Evolutionary conservation across 2,329 filamentous ascomycete genomes (phyloP).

Genomic region (Alternaria burnsii): DNA sequence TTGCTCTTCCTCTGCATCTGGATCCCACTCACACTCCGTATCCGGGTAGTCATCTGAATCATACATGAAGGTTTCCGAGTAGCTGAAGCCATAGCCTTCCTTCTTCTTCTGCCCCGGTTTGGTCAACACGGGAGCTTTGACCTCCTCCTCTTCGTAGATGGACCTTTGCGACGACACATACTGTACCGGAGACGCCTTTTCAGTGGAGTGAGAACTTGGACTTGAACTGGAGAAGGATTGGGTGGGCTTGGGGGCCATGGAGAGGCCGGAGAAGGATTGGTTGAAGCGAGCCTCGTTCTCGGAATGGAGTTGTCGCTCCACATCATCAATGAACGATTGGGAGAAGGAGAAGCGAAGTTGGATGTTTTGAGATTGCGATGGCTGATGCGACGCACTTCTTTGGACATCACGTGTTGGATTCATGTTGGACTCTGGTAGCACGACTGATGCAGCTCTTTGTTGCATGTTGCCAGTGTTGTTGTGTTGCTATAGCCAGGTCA

Average conservation of each 20-base stretch:
- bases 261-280: slow-evolving; percentile 15
- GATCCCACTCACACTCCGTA: slow-evolving; percentile 26
- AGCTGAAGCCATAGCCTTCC: slow-evolving; percentile 39
- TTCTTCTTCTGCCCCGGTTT: slow-evolving; percentile 31
- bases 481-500: not conserved
- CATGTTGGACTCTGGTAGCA: not conserved
- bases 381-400: not conserved
- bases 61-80: slow-evolving; percentile 29
- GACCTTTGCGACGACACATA: not conserved
- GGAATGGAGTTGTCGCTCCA: not conserved
- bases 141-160: not conserved
- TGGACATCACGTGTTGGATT: not conserved
- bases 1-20: slow-evolving; percentile 4
- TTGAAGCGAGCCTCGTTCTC: slow-evolving; percentile 1
- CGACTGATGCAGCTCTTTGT: not conserved
- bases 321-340: not conserved
- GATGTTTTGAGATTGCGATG: slow-evolving; percentile 14
- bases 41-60: slow-evolving; percentile 38
- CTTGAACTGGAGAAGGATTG: not conserved
- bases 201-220: not conserved
- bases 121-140: slow-evolving; percentile 11
- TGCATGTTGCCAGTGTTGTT: not conserved
- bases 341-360: slow-evolving; percentile 30
- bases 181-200: slow-evolving; percentile 1
- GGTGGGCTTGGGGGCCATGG: slow-evolving; percentile 1